Evolutionary conservation across 257 asterid genomes (phyloP), one percentile per base, ranked within the genome.

Genomic region (Nicotiana obtusifolia): DNA sequence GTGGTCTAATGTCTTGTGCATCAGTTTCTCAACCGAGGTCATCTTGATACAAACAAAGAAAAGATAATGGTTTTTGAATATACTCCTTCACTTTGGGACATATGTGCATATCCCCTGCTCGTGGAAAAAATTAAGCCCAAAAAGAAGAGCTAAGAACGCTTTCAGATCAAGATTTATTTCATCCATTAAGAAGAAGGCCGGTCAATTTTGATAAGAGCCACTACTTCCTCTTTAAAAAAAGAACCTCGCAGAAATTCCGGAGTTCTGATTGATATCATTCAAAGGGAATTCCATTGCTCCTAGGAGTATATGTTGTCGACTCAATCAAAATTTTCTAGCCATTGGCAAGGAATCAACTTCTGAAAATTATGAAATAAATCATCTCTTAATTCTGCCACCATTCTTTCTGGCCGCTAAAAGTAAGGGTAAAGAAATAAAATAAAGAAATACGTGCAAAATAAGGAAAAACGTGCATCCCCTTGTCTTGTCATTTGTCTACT

Each of bases 291-390:
- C 77, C 24, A 26, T 68, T n/a, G 31, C 41, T 69, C 77, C 33
- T 41, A 41, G 57, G 77, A 69, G 44, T 69, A 41, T 41, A 69
- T 37, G 77, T 37, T 28, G n/a, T 41, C 30, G 20, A 69, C 77
- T 69, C 31, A 41, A 69, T 69, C 77, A 69, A 41, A 69, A 17
- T 69, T 69, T 69, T 69, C 77, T 20, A n/a, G 57, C 77, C 57
- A 9, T 69, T 37, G 31, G 56, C 77, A 37, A 2, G 20, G 33
- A 69, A 20, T 41, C 57, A 41, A 69, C 31, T 69, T 69, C 77
- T 69, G 57, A 69, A 69, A 69, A 15, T 19, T 20, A 59, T 20
- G 64, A 59, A 59, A 9, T 57, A n/a, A 59, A 1, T 59, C 64
- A 59, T 59, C 64, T 59, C 28, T 7, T n/a, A 54, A 6, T 59